These are phyloP conservation scores for Aspergillus baeticus DNA, from an alignment of 495 filamentous ascomycete species.

Conservation along the genomic window DNA sequence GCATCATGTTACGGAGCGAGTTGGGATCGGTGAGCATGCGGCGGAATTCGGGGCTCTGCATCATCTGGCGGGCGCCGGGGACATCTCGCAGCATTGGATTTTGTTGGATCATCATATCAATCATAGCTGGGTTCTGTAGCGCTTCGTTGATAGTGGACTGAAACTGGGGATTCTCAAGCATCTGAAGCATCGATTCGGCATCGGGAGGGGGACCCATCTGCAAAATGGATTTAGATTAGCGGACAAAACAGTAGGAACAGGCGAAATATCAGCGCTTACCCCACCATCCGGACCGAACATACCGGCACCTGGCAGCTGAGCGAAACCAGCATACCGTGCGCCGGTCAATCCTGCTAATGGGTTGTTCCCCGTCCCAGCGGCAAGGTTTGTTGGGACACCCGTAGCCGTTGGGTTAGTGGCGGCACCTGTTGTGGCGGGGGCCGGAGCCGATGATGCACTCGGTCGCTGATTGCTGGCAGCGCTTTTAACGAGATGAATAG, in stretches of 20 bases:
- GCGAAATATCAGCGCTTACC: constrained; percentile 55
- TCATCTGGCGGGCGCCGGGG: constrained; percentile 77
- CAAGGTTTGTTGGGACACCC: constrained; percentile 83
- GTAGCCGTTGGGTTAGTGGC: constrained; percentile 51
- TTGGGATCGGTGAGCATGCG: constrained; percentile 96
- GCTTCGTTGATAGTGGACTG: constrained; percentile 87
- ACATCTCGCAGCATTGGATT: constrained; percentile 87
- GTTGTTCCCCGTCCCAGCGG: constrained; percentile 87
- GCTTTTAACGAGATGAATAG: constrained; percentile 92
- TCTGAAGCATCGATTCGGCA: constrained; percentile 73
- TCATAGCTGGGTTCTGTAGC: constrained; percentile 84
- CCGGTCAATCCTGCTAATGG: constrained; percentile 89
- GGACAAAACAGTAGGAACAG: not conserved
- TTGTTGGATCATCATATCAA: constrained; percentile 87
- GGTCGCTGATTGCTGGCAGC: constrained; percentile 84
- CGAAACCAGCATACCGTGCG: constrained; percentile 89
- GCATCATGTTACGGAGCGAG: constrained; percentile 71
- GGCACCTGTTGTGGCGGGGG: constrained; percentile 48
- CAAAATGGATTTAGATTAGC: constrained; percentile 17
- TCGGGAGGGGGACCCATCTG: constrained; percentile 90
- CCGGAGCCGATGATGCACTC: constrained; percentile 50
- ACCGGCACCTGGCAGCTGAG: constrained; percentile 80
- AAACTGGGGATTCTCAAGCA: constrained; percentile 84
- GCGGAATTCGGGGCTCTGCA: constrained; percentile 82
- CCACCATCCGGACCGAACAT: constrained; percentile 97